Percentiles rank a stretch among this genome's conserved stretches.
Evolutionary conservation across 129 eudicot genomes (phyloP).

Genomic region (Flaveria bidentis): DNA sequence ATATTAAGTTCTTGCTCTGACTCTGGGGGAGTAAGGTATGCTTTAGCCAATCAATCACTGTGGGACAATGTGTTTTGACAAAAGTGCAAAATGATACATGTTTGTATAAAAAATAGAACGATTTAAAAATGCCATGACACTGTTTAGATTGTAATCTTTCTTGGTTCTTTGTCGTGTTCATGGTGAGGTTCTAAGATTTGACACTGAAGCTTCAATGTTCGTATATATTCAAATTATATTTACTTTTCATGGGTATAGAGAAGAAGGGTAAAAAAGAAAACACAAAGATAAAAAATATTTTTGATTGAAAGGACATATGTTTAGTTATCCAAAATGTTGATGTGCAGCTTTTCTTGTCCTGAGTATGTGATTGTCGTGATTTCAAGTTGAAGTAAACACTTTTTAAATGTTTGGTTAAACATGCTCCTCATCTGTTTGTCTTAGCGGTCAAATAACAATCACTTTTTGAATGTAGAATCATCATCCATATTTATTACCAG

Average conservation of each 20-base stretch:
- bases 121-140: not conserved
- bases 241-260: too few relatives aligned
- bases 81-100: not conserved
- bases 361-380: too few relatives aligned
- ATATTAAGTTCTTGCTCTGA: constrained; percentile 73
- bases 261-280: not conserved
- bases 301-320: too few relatives aligned
- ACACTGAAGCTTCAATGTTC: not conserved
- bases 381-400: too few relatives aligned
- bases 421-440: too few relatives aligned
- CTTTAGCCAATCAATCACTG: not conserved
- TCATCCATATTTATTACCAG: not conserved
- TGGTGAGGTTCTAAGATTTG: constrained; percentile 3
- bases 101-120: not conserved
- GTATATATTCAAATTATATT: not conserved
- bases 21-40: constrained; percentile 68
- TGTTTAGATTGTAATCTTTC: not conserved
- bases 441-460: too few relatives aligned
- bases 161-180: not conserved
- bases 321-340: too few relatives aligned
- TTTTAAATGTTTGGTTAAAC: too few relatives aligned
- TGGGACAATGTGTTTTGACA: not conserved
- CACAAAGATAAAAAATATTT: not conserved
- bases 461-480: too few relatives aligned
- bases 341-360: too few relatives aligned